phyloP scores from a whole-genome alignment of 179 eudicot genomes.

The Drosera spatulata region DNA sequence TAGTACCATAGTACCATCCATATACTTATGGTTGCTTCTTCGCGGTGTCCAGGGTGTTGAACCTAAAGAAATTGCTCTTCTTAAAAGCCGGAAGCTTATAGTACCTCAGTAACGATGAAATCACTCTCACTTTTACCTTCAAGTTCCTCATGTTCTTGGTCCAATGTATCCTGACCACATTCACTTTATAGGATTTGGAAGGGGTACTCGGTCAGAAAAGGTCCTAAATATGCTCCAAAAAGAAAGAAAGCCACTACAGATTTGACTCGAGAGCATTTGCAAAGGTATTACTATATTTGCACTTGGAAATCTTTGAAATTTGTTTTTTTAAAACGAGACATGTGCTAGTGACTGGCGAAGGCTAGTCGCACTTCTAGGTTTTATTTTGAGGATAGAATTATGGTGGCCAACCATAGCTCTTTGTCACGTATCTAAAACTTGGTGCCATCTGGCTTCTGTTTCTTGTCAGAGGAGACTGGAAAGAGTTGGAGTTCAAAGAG shows the following conservation, averaged over 20 bases:
- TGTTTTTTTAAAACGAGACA: too few relatives aligned
- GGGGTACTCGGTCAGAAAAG: conserved; percentile 70
- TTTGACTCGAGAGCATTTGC: conserved; percentile 80
- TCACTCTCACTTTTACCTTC: background rate
- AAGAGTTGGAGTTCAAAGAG: conserved; percentile 73
- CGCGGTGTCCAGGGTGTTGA: conserved; percentile 29
- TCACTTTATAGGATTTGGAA: conserved; percentile 60
- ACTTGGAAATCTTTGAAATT: too few relatives aligned
- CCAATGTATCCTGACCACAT: background rate
- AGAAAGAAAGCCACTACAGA: conserved; percentile 82
- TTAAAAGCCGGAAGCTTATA: conserved; percentile 78
- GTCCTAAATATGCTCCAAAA: conserved; percentile 77
- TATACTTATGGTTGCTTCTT: too few relatives aligned
- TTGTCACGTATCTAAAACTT: background rate
- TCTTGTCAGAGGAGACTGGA: conserved; percentile 69
- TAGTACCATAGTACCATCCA: too few relatives aligned
- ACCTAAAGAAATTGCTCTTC: conserved; percentile 57
- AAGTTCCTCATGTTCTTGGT: background rate
- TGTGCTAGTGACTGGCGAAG: too few relatives aligned
- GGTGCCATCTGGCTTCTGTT: background rate
- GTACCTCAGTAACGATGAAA: conserved; percentile 41
- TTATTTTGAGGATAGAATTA: too few relatives aligned
- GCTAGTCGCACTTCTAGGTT: too few relatives aligned
- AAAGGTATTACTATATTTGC: conserved; percentile 34
- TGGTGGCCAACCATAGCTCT: background rate